Base-by-base conservation (phyloP, 352 stramenopile genomes). In the Pythium dissotocum region DNA sequence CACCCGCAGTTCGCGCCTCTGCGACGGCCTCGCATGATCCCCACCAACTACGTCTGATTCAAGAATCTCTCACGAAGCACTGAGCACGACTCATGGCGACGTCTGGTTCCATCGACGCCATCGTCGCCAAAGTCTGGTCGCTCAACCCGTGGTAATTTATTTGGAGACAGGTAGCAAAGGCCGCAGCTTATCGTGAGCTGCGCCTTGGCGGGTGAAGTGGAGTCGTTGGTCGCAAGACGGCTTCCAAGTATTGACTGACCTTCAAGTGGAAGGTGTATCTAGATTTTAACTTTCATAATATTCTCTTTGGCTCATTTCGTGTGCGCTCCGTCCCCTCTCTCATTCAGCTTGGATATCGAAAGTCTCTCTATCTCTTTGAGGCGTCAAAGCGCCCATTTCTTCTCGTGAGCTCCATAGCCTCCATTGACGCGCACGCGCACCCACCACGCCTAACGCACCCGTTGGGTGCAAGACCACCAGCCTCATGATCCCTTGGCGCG, bases 21-120 rank as follows among this genome's bases (percentile, higher is more conserved):
- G 52, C 73, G 79, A 52, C 70, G 79, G 59, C 82, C 82, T 32
- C 77, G 82, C 44, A 90, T 90, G 77, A 90, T 90, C 68, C 82
- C 82, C 40, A 68, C 77, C 67, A 87, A 90, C 70, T 90, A 90
- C 69, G 63, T 71, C 55, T 76, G 55, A 75, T 24, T 12, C 57
- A 33, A 62, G 40, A 62, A 55, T 16, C 18, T 40, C 21, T 16
- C 10, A 26, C 26, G 32, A 42, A 33, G 32, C 32, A 48, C 30
- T 5, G 36, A 42, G 28, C 52, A 58, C 12, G 16, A 26, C 28
- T 42, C 13, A 32, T 56, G n/a, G 40, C 46, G 57, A 35, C 32
- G 35, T 49, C 33, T 36, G 42, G 46, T n/a, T 48, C 21, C 8
- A 63, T 30, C 33, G 33, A 52, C 48, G 59, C 59, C 48, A 24